A percentile compares a stretch with the other conserved stretches of the same genome.
phyloP scores from a whole-genome alignment of 495 filamentous ascomycete genomes.

The Pseudevernia furfuracea region DNA sequence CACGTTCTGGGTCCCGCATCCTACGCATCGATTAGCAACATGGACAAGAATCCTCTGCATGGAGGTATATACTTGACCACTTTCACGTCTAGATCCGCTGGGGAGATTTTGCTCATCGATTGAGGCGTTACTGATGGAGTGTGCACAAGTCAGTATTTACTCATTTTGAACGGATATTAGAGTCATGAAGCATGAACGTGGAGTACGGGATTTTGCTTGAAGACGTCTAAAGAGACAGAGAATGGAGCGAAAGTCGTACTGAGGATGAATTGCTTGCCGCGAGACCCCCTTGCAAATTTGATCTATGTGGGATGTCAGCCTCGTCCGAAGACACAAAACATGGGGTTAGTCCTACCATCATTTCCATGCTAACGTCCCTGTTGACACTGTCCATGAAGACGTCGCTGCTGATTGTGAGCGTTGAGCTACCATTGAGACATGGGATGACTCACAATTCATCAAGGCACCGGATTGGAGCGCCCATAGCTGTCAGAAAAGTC shows the following conservation, averaged over 20 bases:
- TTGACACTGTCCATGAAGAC: slow-evolving; percentile 99
- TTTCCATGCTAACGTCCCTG: slow-evolving; percentile 82
- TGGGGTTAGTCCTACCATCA: slow-evolving; percentile 61
- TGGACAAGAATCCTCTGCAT: slow-evolving; percentile 17
- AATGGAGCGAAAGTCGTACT: slow-evolving; percentile 30
- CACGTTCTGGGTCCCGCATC: slow-evolving; percentile 53
- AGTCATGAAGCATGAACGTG: neutral
- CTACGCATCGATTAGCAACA: slow-evolving; percentile 30
- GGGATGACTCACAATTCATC: slow-evolving; percentile 71
- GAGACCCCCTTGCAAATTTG: slow-evolving; percentile 69
- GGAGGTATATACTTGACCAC: slow-evolving; percentile 60
- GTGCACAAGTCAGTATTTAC: neutral
- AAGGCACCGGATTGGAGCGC: slow-evolving; percentile 83
- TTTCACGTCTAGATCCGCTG: slow-evolving; percentile 66
- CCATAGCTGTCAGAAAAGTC: slow-evolving; percentile 68
- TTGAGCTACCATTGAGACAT: neutral
- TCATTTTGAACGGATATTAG: neutral
- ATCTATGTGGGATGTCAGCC: slow-evolving; percentile 49
- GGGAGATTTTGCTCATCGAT: slow-evolving; percentile 54
- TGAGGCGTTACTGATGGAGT: slow-evolving; percentile 63
- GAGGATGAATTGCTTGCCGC: slow-evolving; percentile 88
- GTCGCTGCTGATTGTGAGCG: slow-evolving; percentile 46
- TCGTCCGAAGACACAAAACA: slow-evolving; percentile 12
- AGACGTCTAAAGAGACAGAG: neutral
- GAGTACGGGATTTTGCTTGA: neutral